Conservation (phyloP, 2,329 filamentous ascomycete genomes). For the Monosporascus sp. region DNA sequence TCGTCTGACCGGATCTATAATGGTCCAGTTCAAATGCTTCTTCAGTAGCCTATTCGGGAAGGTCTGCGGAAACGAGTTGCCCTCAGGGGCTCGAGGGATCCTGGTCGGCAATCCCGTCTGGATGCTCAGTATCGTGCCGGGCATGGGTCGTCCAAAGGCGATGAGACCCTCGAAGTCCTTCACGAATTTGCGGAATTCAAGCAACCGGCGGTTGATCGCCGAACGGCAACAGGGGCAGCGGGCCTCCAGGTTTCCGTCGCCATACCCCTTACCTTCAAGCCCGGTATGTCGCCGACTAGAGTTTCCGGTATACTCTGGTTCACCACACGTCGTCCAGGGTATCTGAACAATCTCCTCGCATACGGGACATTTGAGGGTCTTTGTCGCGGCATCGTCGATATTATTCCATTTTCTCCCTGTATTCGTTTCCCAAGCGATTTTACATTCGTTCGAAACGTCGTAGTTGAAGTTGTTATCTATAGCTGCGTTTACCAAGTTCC, state of each 20-base stretch:
- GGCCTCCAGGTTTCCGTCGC: constrained; percentile 49
- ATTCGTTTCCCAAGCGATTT: constrained; percentile 38
- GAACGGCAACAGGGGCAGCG: constrained; percentile 48
- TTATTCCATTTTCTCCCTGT: constrained; percentile 58
- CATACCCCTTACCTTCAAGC: constrained; percentile 52
- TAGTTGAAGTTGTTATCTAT: constrained; percentile 60
- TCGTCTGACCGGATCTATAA: constrained; percentile 33
- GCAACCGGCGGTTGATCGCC: constrained; percentile 49
- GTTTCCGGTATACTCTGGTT: constrained; percentile 30
- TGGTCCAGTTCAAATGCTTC: constrained; percentile 35
- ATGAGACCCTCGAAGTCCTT: constrained; percentile 49
- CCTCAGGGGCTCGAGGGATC: constrained; percentile 15
- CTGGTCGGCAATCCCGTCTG: constrained; percentile 44
- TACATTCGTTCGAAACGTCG: constrained; percentile 37
- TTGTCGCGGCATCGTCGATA: constrained; percentile 42
- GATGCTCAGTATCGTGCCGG: constrained; percentile 60
- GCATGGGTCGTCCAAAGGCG: constrained; percentile 49
- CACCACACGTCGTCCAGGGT: constrained; percentile 56
- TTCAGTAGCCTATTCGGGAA: constrained; percentile 58
- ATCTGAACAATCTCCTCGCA: constrained; percentile 41
- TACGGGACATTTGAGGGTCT: constrained; percentile 49
- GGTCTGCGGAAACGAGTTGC: constrained; percentile 28
- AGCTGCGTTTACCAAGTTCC: constrained; percentile 50
- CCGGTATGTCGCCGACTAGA: constrained; percentile 17
- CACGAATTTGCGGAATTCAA: constrained; percentile 59